Evolutionary conservation across 768 basidiomycete species (phyloP).

Genomic region (Galerina marginata): DNA sequence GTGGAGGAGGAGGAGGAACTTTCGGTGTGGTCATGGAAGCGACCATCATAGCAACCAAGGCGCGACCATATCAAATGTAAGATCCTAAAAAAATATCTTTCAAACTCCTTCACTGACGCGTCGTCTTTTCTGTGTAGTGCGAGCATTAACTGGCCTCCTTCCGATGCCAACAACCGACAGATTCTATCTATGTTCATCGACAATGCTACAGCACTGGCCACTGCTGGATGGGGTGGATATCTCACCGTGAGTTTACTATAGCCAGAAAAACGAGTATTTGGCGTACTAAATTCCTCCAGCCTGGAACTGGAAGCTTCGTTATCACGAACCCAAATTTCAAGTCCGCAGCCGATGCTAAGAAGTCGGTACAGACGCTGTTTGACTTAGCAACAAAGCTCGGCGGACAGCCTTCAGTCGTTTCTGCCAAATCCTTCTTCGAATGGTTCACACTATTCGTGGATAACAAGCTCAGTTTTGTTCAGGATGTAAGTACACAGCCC

Average conservation of each 20-base stretch:
- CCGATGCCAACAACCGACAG: constrained; percentile 9
- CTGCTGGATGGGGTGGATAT: constrained; percentile 21
- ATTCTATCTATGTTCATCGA: constrained; percentile 15
- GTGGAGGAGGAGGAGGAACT: constrained; percentile 34
- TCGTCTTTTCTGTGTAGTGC: constrained; percentile 3
- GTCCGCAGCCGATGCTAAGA: constrained; percentile 24
- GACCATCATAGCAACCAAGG: constrained; percentile 20
- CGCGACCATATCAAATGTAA: constrained; percentile 17
- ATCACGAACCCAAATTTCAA: constrained; percentile 34
- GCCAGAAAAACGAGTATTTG: not conserved
- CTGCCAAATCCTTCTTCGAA: constrained; percentile 14
- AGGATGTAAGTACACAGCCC: constrained; percentile 19
- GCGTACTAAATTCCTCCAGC: constrained; percentile 7
- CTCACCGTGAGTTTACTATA: constrained; percentile 16
- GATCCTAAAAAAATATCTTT: not conserved
- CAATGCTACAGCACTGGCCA: constrained; percentile 18
- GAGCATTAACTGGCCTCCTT: constrained; percentile 17
- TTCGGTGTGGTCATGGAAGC: constrained; percentile 24
- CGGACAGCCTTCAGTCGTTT: constrained; percentile 23
- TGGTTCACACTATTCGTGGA: constrained; percentile 27
- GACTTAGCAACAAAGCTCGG: constrained; percentile 19
- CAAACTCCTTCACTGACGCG: not conserved
- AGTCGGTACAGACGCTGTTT: constrained; percentile 28
- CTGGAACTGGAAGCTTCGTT: constrained; percentile 21
- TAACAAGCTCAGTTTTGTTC: constrained; percentile 17